phyloP scores from a whole-genome alignment of 352 stramenopile genomes.

The Pythium chondricola region DNA sequence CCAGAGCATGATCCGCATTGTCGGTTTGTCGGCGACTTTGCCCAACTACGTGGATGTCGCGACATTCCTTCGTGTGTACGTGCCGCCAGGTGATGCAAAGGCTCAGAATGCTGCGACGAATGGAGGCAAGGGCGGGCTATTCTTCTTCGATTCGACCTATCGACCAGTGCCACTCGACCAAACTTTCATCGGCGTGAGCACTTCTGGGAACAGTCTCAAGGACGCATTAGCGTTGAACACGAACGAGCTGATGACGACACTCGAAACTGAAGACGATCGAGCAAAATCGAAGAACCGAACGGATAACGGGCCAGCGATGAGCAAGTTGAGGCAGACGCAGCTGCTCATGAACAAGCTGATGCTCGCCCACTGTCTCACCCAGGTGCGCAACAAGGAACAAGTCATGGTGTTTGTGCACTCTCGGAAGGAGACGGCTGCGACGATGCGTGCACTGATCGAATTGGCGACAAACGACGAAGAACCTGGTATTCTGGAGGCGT shows the following conservation, averaged over 20 bases:
- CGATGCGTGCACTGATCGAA: slow-evolving; percentile 91
- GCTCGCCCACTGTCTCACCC: slow-evolving; percentile 58
- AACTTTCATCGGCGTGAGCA: slow-evolving; percentile 96
- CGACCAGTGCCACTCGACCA: slow-evolving; percentile 98
- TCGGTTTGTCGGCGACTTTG: slow-evolving; percentile 97
- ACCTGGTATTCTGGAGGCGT: slow-evolving; percentile 41
- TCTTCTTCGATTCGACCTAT: slow-evolving; percentile 98
- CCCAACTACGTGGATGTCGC: slow-evolving; percentile 99
- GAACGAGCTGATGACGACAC: slow-evolving; percentile 35
- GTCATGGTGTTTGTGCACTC: slow-evolving; percentile 99
- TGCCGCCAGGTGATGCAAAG: slow-evolving; percentile 38
- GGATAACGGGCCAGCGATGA: slow-evolving; percentile 30
- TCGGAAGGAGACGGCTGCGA: slow-evolving; percentile 96
- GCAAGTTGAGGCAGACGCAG: slow-evolving; percentile 52
- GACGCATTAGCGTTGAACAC: slow-evolving; percentile 53
- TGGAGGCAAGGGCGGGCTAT: slow-evolving; percentile 86
- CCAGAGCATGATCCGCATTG: slow-evolving; percentile 96
- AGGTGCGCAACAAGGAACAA: slow-evolving; percentile 65
- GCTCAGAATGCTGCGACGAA: slow-evolving; percentile 72
- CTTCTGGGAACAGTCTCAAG: slow-evolving; percentile 46
- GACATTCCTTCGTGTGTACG: slow-evolving; percentile 94
- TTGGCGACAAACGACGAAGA: slow-evolving; percentile 69
- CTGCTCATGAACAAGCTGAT: slow-evolving; percentile 86
- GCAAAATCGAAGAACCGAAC: slow-evolving; percentile 6
- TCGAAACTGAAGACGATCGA: slow-evolving; percentile 38